A percentile compares a stretch with the other conserved stretches of the same genome.
These are phyloP conservation scores for Mercurialis annua DNA, from an alignment of 345 rosid genomes.

Conservation along the genomic window DNA sequence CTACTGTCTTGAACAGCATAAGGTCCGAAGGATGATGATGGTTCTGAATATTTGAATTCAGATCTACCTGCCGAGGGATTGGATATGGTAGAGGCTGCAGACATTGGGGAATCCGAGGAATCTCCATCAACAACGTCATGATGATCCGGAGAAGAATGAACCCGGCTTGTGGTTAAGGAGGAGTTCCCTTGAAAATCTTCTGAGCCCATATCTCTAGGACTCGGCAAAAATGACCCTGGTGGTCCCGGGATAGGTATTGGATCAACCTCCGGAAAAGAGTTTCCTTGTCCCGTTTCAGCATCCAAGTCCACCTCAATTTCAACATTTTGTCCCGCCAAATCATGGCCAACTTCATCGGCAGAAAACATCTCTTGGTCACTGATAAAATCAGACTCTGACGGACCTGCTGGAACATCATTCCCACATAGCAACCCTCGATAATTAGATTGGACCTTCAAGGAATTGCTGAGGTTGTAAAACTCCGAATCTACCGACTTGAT, in stretches of 20 bases:
- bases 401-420: conserved; percentile 27
- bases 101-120: conserved; percentile 82
- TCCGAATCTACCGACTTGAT: conserved; percentile 32
- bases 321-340: conserved; percentile 31
- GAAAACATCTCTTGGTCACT: conserved; percentile 47
- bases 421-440: conserved; percentile 34
- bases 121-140: conserved; percentile 62
- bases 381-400: conserved; percentile 32
- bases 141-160: conserved; percentile 76
- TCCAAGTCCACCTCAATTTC: conserved; percentile 37
- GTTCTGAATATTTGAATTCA: conserved; percentile 34
- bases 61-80: conserved; percentile 47
- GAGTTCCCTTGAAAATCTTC: conserved; percentile 95
- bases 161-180: conserved; percentile 70
- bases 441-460: conserved; percentile 33
- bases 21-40: conserved; percentile 36
- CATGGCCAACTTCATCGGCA: conserved; percentile 46
- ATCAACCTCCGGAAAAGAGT: conserved; percentile 75
- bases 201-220: conserved; percentile 82
- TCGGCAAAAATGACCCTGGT: conserved; percentile 92
- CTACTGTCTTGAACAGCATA: conserved; percentile 36
- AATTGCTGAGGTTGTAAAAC: conserved; percentile 24
- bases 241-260: conserved; percentile 97
- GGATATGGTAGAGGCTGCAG: conserved; percentile 68
- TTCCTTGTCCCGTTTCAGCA: conserved; percentile 43